Evolutionary conservation across 371 early-diverging fungal species (phyloP).

Genomic region (Funneliformis caledonium): DNA sequence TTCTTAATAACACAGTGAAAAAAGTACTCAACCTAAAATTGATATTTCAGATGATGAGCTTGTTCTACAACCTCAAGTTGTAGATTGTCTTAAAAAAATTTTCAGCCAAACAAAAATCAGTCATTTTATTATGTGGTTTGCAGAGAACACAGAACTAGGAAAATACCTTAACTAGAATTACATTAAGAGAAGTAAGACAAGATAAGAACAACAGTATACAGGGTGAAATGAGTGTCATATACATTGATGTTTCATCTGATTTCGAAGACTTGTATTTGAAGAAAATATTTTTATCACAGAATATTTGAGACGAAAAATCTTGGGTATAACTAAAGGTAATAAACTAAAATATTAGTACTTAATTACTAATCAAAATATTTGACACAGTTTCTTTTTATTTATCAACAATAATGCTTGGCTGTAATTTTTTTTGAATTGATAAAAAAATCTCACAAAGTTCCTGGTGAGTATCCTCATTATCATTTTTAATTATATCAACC

Average conservation of each 20-base stretch:
- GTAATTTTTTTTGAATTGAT: no score
- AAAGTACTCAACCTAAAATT: background rate
- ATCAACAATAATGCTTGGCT: no score
- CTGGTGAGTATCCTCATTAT: no score
- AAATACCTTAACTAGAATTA: constrained; percentile 5
- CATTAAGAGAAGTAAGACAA: constrained; percentile 18
- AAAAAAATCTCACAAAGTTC: no score
- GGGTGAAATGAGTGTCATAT: constrained; percentile 26
- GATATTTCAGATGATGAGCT: constrained; percentile 6
- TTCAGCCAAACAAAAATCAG: constrained; percentile 22
- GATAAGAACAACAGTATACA: no score
- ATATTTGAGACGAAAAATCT: constrained; percentile 11
- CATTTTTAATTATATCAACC: no score
- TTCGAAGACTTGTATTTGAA: background rate
- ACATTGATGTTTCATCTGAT: background rate
- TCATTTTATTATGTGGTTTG: constrained; percentile 21
- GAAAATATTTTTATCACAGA: background rate
- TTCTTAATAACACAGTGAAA: background rate
- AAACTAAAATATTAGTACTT: background rate
- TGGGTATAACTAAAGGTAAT: background rate
- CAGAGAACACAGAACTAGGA: constrained; percentile 23
- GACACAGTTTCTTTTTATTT: background rate
- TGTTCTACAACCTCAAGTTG: background rate
- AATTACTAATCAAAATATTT: background rate
- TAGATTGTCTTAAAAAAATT: constrained; percentile 23